phyloP scores from a whole-genome alignment of 1,284 basidiomycete genomes.

The Hemileccinum hortonii region DNA sequence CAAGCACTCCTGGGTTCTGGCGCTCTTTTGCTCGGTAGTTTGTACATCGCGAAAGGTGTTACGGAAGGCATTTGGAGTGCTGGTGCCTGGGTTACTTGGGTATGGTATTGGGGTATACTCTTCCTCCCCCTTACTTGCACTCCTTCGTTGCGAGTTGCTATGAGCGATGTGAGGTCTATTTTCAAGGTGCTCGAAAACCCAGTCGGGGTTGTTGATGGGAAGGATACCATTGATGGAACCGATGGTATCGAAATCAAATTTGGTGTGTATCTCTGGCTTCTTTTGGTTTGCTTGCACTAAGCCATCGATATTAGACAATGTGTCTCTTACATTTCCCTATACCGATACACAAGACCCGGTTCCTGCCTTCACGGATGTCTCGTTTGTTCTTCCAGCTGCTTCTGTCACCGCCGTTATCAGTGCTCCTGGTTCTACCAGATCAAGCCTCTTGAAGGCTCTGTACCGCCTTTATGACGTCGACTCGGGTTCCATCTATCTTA shows the following conservation, averaged over 20 bases:
- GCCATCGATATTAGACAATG: constrained; percentile 54
- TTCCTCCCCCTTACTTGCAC: constrained; percentile 24
- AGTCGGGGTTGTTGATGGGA: constrained; percentile 79
- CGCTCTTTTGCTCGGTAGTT: constrained; percentile 74
- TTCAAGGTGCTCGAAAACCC: constrained; percentile 74
- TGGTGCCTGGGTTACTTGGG: constrained; percentile 30
- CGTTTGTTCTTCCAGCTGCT: constrained; percentile 81
- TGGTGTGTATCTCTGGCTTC: constrained; percentile 43
- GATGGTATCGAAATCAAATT: constrained; percentile 82
- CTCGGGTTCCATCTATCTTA: constrained; percentile 73
- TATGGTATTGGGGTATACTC: constrained; percentile 32
- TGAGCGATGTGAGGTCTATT: constrained; percentile 34
- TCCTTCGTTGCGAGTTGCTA: constrained; percentile 22
- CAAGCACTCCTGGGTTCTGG: constrained; percentile 79
- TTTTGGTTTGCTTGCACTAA: constrained; percentile 1
- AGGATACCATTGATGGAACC: constrained; percentile 73
- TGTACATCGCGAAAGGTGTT: constrained; percentile 31
- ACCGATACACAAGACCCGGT: constrained; percentile 62
- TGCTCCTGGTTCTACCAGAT: constrained; percentile 79
- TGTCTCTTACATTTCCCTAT: constrained; percentile 81
- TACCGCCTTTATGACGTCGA: constrained; percentile 89
- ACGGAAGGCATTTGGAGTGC: constrained; percentile 31
- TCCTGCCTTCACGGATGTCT: constrained; percentile 68
- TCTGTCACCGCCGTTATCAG: constrained; percentile 82
- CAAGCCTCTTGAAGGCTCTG: constrained; percentile 78